Evolutionary conservation across 306 rosid species (phyloP), one percentile per base, ranked within the genome.

Genomic region (Mimosa pudica): DNA sequence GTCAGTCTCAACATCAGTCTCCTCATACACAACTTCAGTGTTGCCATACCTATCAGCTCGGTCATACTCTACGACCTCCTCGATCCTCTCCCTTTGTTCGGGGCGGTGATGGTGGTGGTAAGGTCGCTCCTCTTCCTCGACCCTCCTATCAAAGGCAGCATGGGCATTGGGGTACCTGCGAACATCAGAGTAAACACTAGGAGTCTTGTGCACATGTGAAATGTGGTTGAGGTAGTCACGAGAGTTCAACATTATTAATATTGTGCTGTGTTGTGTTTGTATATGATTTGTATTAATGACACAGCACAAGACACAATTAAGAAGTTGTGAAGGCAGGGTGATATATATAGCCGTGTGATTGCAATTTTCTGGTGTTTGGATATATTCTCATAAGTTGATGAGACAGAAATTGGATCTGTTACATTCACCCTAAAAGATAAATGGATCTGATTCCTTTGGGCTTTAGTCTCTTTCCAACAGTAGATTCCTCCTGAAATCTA

Each of bases 61-160:
- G 77, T 85, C 74, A 20, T 84, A 76, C 75, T 84, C 88, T 0
- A 83, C 61, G 73, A 84, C 88, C 33, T 82, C 88, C 42, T 83
- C 84, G 49, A 87, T 88, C 47, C 70, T 82, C 74, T 85, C 88
- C 2, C 41, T 70, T 6, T 38, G 33, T 47, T 79, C 85, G 0
- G 92, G 87, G 52, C 3, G 62, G 42, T 3, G 33, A 48, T 30
- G 74, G 78, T 46, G 14, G 72, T 4, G 14, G 44, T 41, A 32
- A 0, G 80, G 42, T 0, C 57, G 61, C 4, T 33, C 47, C 0
- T 72, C 76, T 6, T 81, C 88, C 77, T 84, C 87, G 13, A 47
- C 70, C 87, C 17, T 73, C 88, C 65, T 81, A 80, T 64, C 78
- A 85, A 47, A 67, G 44, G 75, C 48, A 60, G 10, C 1, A 6